Conservation (phyloP, 306 rosid genomes). For the Sesbania bispinosa region DNA sequence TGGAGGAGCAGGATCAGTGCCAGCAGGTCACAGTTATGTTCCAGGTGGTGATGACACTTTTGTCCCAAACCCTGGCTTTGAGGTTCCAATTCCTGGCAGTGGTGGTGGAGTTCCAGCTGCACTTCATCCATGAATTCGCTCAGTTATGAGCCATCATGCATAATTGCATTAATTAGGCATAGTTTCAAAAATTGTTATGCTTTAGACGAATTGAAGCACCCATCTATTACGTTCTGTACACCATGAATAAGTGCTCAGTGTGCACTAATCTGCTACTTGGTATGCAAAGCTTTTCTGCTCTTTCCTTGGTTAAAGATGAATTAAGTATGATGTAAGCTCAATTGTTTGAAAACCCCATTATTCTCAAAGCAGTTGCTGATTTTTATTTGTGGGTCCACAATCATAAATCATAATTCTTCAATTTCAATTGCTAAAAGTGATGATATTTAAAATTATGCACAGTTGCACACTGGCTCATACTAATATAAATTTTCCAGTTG, state of each 20-base stretch:
- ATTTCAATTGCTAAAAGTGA: neutral
- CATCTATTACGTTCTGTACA: neutral
- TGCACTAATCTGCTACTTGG: neutral
- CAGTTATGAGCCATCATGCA: conserved; percentile 10
- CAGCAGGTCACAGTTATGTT: conserved; percentile 21
- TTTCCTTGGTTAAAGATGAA: neutral
- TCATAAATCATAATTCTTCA: neutral
- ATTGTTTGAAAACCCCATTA: neutral
- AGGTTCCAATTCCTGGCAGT: conserved; percentile 53
- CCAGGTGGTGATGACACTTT: conserved; percentile 71
- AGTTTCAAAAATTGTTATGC: conserved; percentile 5
- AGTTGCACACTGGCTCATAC: neutral
- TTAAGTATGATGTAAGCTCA: conserved; percentile 5
- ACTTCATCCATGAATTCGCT: conserved; percentile 35
- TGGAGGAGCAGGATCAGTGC: conserved; percentile 6
- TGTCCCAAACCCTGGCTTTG: conserved; percentile 67
- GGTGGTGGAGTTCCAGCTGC: conserved; percentile 36
- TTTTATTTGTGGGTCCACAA: neutral
- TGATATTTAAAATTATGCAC: neutral
- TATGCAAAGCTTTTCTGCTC: neutral
- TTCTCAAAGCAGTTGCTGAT: neutral
- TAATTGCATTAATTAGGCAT: neutral
- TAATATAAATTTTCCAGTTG: neutral
- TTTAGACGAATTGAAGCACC: neutral
- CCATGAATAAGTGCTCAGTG: conserved; percentile 16